These are phyloP conservation scores for Thielaviopsis euricoi DNA, from an alignment of 2,329 filamentous ascomycete species.

Conservation along the genomic window DNA sequence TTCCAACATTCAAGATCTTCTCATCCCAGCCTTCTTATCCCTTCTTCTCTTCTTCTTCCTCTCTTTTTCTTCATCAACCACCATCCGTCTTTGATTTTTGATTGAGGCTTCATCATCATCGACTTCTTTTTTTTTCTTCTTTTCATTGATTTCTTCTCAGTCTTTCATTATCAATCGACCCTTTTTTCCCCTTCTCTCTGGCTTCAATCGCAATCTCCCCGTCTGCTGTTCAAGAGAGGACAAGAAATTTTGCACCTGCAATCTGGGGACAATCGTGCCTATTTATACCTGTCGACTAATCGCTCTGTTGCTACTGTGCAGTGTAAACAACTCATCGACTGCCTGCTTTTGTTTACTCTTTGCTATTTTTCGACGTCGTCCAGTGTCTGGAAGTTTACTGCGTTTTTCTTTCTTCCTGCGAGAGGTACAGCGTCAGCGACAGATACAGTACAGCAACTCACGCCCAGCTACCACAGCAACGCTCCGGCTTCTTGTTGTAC, in stretches of 20 bases:
- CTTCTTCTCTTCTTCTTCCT: background rate
- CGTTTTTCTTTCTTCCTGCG: background rate
- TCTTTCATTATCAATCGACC: background rate
- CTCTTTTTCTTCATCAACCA: background rate
- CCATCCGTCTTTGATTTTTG: background rate
- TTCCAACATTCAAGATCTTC: background rate
- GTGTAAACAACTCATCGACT: background rate
- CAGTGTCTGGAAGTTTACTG: background rate
- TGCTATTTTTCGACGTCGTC: background rate
- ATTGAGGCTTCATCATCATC: background rate
- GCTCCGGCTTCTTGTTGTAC: background rate
- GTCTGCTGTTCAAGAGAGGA: background rate
- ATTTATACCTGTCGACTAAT: background rate
- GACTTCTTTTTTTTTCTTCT: conserved; percentile 4
- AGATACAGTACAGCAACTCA: background rate
- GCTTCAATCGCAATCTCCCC: background rate
- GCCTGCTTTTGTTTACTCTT: background rate
- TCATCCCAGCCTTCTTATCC: background rate
- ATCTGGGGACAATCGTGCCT: background rate
- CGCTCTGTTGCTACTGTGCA: background rate
- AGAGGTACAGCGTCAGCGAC: background rate
- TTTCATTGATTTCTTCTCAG: background rate
- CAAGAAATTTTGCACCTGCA: background rate
- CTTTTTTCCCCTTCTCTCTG: background rate
- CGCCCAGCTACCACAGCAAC: background rate